Conservation (phyloP, 73 alveolate genomes). For the Paramecium sonneborni region DNA sequence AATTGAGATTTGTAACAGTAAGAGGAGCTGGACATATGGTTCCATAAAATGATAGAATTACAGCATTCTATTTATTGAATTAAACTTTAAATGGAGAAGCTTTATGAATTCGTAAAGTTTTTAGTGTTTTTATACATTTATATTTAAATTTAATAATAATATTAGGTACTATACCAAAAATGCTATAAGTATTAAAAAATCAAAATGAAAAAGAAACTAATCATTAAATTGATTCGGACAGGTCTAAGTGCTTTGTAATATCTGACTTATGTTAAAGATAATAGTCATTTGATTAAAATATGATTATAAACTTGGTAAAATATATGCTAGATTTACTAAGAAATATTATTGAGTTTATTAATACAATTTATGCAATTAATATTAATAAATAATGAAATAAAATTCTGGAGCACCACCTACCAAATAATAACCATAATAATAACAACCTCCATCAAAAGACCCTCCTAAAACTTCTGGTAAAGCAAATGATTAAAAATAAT, state of each 20-base stretch:
- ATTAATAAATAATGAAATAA: constrained; percentile 11
- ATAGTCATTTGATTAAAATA: constrained; percentile 4
- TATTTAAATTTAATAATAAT: background rate
- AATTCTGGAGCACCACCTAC: constrained; percentile 13
- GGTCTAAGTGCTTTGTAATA: constrained; percentile 25
- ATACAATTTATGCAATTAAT: background rate
- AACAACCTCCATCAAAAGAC: background rate
- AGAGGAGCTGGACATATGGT: constrained; percentile 99
- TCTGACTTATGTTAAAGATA: constrained; percentile 8
- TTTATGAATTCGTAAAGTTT: background rate
- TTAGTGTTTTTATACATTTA: background rate
- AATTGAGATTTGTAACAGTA: constrained; percentile 83
- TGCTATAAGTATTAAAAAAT: constrained; percentile 16
- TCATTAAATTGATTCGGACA: background rate
- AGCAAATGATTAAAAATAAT: background rate
- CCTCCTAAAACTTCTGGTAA: constrained; percentile 22
- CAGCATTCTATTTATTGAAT: background rate
- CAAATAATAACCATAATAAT: background rate
- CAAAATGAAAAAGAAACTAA: constrained; percentile 36
- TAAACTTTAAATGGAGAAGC: background rate
- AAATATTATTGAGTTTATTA: background rate
- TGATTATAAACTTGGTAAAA: background rate
- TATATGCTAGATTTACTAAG: background rate
- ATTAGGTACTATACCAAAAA: background rate
- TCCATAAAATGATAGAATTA: constrained; percentile 66